phyloP scores from a whole-genome alignment of 1,139 yeast species.

The Zygoascus sp. region DNA sequence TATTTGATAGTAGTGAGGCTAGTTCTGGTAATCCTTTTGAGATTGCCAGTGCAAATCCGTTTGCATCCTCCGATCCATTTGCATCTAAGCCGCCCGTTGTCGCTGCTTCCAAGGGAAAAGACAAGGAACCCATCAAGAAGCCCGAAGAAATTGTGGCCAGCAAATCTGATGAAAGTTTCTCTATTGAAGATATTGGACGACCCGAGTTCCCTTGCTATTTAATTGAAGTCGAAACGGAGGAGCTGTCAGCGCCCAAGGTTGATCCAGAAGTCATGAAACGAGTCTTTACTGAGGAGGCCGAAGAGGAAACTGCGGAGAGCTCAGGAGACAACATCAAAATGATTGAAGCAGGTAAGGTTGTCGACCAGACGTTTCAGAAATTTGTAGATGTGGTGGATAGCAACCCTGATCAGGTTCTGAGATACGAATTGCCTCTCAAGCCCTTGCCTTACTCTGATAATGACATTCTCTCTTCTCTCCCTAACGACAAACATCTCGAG shows the following conservation, averaged over 20 bases:
- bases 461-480: slow-evolving; percentile 52
- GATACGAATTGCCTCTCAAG: slow-evolving; percentile 61
- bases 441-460: slow-evolving; percentile 71
- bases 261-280: slow-evolving; percentile 29
- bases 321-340: slow-evolving; percentile 13
- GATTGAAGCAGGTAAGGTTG: slow-evolving; percentile 21
- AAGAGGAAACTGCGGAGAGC: slow-evolving; percentile 23
- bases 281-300: slow-evolving; percentile 31
- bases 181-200: slow-evolving; percentile 7
- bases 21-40: slow-evolving; percentile 4
- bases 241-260: slow-evolving; percentile 36
- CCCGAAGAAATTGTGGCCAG: background rate
- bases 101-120: slow-evolving; percentile 1
- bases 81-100: slow-evolving; percentile 13
- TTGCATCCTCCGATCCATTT: slow-evolving; percentile 23
- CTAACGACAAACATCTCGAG: slow-evolving; percentile 61
- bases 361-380: slow-evolving; percentile 70
- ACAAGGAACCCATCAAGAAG: background rate
- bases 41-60: slow-evolving; percentile 8
- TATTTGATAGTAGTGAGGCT: slow-evolving; percentile 31
- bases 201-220: slow-evolving; percentile 51
- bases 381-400: slow-evolving; percentile 70
- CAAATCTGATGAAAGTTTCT: background rate
- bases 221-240: slow-evolving; percentile 64
- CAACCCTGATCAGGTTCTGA: slow-evolving; percentile 79